Evolutionary conservation across 352 stramenopile species (phyloP).

Genomic region (Phytophthora pini): DNA sequence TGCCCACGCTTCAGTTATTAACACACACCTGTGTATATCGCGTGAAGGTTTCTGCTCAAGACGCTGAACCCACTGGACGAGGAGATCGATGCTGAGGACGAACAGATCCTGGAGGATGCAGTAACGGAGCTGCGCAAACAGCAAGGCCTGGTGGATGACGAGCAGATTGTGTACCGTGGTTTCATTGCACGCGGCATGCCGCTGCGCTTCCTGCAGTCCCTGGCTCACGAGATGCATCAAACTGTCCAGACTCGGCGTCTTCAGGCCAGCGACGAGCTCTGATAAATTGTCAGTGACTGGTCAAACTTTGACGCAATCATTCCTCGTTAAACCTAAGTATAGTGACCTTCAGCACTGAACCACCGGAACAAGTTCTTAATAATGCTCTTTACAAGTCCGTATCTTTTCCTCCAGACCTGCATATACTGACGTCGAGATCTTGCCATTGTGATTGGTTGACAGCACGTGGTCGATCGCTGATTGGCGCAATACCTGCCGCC

Average conservation of each 20-base stretch:
- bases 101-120: conserved; percentile 41
- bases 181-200: conserved; percentile 66
- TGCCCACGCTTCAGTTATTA: not conserved
- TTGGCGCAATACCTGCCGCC: conserved; percentile 33
- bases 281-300: not conserved
- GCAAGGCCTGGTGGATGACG: conserved; percentile 55
- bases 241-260: conserved; percentile 39
- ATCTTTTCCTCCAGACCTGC: not conserved
- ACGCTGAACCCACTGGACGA: conserved; percentile 67
- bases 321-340: conserved; percentile 3
- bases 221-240: conserved; percentile 62
- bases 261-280: conserved; percentile 42
- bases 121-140: conserved; percentile 41
- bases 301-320: conserved; percentile 23
- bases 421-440: not conserved
- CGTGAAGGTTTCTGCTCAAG: conserved; percentile 53
- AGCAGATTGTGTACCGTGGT: conserved; percentile 52
- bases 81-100: conserved; percentile 53
- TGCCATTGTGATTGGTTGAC: conserved; percentile 27
- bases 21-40: not conserved
- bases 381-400: not conserved
- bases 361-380: conserved; percentile 5
- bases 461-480: conserved; percentile 19
- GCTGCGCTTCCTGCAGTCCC: conserved; percentile 49
- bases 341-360: conserved; percentile 9